phyloP scores from a whole-genome alignment of 2,329 filamentous ascomycete genomes.

The Davidsoniella eucalypti region DNA sequence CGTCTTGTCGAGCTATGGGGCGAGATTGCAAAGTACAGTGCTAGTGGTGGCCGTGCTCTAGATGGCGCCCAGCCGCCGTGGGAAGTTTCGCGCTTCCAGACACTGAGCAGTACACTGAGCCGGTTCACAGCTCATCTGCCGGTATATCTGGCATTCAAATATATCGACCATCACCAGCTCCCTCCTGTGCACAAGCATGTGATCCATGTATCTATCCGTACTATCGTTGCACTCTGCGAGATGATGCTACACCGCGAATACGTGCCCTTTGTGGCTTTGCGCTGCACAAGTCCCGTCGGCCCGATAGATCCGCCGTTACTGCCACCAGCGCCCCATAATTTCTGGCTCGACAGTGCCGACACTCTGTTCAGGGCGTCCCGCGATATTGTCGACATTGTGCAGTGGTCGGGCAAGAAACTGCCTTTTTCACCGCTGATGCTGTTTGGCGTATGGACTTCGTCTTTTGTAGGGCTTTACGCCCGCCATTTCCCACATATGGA shows the following conservation, averaged over 20 bases:
- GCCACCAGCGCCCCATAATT: conserved; percentile 22
- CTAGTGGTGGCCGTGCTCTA: conserved; percentile 32
- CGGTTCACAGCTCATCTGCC: conserved; percentile 2
- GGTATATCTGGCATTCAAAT: neutral
- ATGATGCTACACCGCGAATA: conserved; percentile 31
- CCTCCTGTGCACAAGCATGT: neutral
- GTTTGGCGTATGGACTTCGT: conserved; percentile 51
- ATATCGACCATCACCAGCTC: neutral
- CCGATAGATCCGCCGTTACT: conserved; percentile 32
- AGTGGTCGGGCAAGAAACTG: conserved; percentile 43
- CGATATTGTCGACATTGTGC: conserved; percentile 47
- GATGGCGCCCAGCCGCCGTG: conserved; percentile 38
- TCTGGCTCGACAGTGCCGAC: conserved; percentile 46
- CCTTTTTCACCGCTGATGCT: conserved; percentile 52
- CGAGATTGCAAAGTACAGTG: conserved; percentile 39
- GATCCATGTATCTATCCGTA: conserved; percentile 30
- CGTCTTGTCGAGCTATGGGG: conserved; percentile 43
- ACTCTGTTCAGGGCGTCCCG: conserved; percentile 45
- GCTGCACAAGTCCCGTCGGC: conserved; percentile 30
- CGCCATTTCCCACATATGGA: conserved; percentile 56
- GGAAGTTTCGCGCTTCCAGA: conserved; percentile 39
- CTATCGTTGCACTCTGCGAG: conserved; percentile 45
- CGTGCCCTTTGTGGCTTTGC: conserved; percentile 19
- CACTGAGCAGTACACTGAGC: conserved; percentile 26
- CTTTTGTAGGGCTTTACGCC: conserved; percentile 49